Evolutionary conservation across 768 basidiomycete genomes (phyloP).

Genomic region (Trametes cingulata): DNA sequence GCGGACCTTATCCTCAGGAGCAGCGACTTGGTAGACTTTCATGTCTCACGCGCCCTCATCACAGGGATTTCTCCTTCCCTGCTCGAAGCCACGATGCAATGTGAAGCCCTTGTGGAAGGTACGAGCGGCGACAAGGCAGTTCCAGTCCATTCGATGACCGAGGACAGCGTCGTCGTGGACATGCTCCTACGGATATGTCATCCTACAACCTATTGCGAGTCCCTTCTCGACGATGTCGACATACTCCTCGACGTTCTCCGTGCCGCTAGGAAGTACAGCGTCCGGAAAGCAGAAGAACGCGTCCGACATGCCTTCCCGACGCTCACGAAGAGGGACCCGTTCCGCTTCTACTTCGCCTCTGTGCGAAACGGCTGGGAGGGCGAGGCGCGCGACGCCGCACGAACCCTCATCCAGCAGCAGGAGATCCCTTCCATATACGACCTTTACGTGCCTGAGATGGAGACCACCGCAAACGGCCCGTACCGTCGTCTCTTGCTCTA

Average conservation of each 20-base stretch:
- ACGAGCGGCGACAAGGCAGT: neutral
- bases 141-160: slow-evolving; percentile 23
- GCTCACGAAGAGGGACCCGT: neutral
- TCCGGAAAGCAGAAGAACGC: neutral
- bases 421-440: slow-evolving; percentile 18
- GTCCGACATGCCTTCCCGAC: neutral
- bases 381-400: slow-evolving; percentile 43
- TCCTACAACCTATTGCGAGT: slow-evolving; percentile 8
- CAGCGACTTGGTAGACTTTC: slow-evolving; percentile 12
- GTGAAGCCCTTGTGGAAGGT: neutral
- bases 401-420: neutral
- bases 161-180: slow-evolving; percentile 43
- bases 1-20: slow-evolving; percentile 14
- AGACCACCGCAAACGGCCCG: neutral
- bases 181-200: slow-evolving; percentile 37
- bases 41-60: slow-evolving; percentile 4
- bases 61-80: no score
- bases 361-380: slow-evolving; percentile 43
- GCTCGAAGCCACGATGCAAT: no score
- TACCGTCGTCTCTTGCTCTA: slow-evolving; percentile 6
- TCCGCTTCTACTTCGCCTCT: slow-evolving; percentile 24
- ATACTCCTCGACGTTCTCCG: neutral
- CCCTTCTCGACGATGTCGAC: slow-evolving; percentile 21
- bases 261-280: slow-evolving; percentile 1
- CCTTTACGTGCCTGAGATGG: slow-evolving; percentile 8